Evolutionary conservation across 2,329 filamentous ascomycete genomes (phyloP), one percentile per base, ranked within the genome.

Genomic region (Fusarium domesticum): DNA sequence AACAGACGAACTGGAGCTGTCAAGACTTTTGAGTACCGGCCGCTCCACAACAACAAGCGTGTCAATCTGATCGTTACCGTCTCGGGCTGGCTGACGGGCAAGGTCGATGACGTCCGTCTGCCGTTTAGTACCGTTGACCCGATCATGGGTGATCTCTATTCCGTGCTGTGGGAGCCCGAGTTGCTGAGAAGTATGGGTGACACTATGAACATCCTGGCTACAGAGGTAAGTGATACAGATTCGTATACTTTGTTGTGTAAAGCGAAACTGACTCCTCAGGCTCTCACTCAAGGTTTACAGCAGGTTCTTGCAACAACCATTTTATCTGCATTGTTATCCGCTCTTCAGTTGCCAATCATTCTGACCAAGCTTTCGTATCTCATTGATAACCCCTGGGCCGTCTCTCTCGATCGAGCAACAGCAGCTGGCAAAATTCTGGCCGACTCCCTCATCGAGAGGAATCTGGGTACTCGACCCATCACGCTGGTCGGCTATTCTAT

Each of bases 131-230:
- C 95, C 0, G 86, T 98, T 6, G 91, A 98, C 65, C 89, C 95
- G 1, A 81, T 97, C 51, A 98, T 98, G 93, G 93, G 93, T 11
- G 93, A 98, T 63, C 84, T 98, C 14, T 98, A 98, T 70, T 96
- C 92, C 1, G 85, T 98, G 10, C 75, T 95, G 46, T 98, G 93
- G 91, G 93, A 98, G 67, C 95, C 93, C 3, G 93, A 98, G 64
- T 95, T 98, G 91, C 78, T 98, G 63, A 85, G 83, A 58, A 96
- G 89, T 68, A 98, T 96, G 85, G 93, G 93, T 79, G 89, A 93
- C 64, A 98, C 93, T 35, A 97, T 98, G 61, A 96, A 96, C 60
- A 97, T 98, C 68, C 74, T 98, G 53, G 93, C 93, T 45, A 98
- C 93, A 25, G 93, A 98, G 81, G 89, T 92, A 69, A 69, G 78